These are phyloP conservation scores for Pogostemon cablin DNA, from an alignment of 257 asterid genomes.

Conservation along the genomic window DNA sequence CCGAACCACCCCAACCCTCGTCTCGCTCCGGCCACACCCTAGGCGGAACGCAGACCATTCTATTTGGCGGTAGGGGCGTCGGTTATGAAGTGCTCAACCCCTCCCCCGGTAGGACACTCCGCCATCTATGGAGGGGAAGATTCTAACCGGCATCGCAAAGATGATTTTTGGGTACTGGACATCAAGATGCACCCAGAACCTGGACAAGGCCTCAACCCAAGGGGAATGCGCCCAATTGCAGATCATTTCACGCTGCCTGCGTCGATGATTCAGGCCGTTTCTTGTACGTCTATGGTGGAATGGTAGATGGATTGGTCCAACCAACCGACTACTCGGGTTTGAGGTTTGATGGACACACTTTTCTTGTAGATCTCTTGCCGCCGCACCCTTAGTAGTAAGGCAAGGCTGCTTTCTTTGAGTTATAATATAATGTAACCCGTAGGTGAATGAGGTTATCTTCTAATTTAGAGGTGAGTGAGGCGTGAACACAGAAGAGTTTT, in stretches of 20 bases:
- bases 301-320: constrained; percentile 75
- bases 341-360: constrained; percentile 74
- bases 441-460: too few relatives aligned
- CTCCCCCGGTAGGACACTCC: constrained; percentile 93
- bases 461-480: too few relatives aligned
- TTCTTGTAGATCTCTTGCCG: constrained; percentile 65
- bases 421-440: too few relatives aligned
- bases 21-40: constrained; percentile 90
- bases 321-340: constrained; percentile 65
- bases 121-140: constrained; percentile 96
- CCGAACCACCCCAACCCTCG: constrained; percentile 57
- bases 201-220: constrained; percentile 64
- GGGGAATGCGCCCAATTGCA: constrained; percentile 43
- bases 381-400: constrained; percentile 31
- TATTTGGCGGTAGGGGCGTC: constrained; percentile 87
- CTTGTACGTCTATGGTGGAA: constrained; percentile 85
- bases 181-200: constrained; percentile 44
- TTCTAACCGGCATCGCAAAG: constrained; percentile 62
- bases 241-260: constrained; percentile 91
- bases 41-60: constrained; percentile 53
- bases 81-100: constrained; percentile 73
- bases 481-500: too few relatives aligned
- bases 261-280: constrained; percentile 70
- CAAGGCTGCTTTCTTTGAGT: too few relatives aligned
- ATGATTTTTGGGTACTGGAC: constrained; percentile 88